Base-by-base conservation (phyloP, 768 basidiomycete genomes). In the Trametes cubensis region DNA sequence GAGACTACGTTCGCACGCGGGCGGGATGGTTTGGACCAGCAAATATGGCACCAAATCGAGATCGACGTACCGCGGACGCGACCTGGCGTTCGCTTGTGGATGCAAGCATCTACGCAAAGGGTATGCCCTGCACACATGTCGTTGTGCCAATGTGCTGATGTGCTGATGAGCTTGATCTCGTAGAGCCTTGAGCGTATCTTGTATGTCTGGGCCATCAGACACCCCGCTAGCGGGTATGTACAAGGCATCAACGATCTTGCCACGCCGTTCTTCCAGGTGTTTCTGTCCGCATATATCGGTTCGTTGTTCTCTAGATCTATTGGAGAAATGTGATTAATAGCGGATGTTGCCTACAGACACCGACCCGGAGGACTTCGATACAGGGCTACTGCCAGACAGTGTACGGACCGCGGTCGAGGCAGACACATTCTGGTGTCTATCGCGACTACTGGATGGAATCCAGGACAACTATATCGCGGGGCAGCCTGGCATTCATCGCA, bases 31-130 rank as follows among this genome's bases (percentile, higher is more conserved):
- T 81, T 96, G 30, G 96, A 99, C 74, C 94, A 95, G 69, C 91
- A 93, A 75, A 96, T 98, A 71, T 98, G 97, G 97, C 97, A 98
- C 76, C 97, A 99, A 75, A 98, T 98, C 68, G 94, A 94, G 71
- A 98, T 98, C 62, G 97, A 99, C 70, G 96, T 98, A 6, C 97
- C 97, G 13, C 82, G 97, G 55, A 99, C 97, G 41, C 78, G 95
- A 52, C 95, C 97, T 18, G 95, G 95, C 21, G 87, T 96, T 13
- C 82, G 79, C 39, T 76, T 99, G 21, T 99, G 97, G 97, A 90
- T 92, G 86, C 87, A 92, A 68, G 86, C 80, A 26, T 84, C 85
- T 20, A 95, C 97, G 4, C 97, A 98, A 73, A 81, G 95, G 68
- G 95, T 94, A 74, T 70, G 86, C 72, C 8, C 13, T 47, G 11